phyloP scores from a whole-genome alignment of 78 protist genomes.

The Dictyostelium capitatum region DNA sequence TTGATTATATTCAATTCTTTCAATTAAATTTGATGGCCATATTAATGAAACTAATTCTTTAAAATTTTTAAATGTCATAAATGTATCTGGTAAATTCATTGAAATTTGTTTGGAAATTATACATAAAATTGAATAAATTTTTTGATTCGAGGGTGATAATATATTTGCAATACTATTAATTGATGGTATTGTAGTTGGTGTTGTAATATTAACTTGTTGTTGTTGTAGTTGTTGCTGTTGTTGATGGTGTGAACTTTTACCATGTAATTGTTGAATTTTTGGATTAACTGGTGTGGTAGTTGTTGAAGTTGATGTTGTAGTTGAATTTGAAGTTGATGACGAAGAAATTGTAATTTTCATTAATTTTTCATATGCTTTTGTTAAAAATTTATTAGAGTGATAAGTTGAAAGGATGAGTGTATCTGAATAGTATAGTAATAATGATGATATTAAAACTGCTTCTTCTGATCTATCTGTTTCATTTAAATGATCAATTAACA shows the following conservation, averaged over 20 bases:
- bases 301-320: not conserved
- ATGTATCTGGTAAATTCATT: conserved; percentile 60
- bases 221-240: not conserved
- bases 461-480: conserved; percentile 53
- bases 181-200: conserved; percentile 23
- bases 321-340: not conserved
- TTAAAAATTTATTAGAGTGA: conserved; percentile 32
- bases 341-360: not conserved
- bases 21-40: conserved; percentile 26
- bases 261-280: conserved; percentile 3
- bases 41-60: conserved; percentile 41
- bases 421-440: conserved; percentile 41
- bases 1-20: conserved; percentile 21
- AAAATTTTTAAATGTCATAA: conserved; percentile 63
- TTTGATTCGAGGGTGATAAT: conserved; percentile 40
- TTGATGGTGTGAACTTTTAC: not conserved
- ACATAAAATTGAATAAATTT: conserved; percentile 26
- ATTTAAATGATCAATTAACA: conserved; percentile 66
- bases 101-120: conserved; percentile 56
- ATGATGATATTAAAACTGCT: conserved; percentile 19
- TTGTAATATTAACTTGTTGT: not conserved
- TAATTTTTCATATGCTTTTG: conserved; percentile 41
- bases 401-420: conserved; percentile 27
- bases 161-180: not conserved
- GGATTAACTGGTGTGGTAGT: not conserved